Evolutionary conservation across 441 rosid genomes (phyloP), one percentile per base, ranked within the genome.

Genomic region (Gossypium laxum): DNA sequence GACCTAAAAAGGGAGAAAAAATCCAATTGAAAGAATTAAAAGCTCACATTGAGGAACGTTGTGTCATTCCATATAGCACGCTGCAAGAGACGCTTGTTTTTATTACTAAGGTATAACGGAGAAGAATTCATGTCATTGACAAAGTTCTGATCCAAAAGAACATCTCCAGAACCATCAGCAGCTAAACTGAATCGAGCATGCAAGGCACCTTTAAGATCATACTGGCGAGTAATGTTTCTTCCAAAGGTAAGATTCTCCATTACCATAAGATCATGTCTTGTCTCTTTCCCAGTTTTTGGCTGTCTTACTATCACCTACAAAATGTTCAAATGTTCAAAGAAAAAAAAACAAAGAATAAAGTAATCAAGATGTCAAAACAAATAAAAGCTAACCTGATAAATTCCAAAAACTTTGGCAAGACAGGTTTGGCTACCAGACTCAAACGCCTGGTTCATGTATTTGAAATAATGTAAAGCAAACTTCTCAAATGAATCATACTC

Each of bases 31-130:
- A 59, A 24, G 45, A 48, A 15, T 11, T n/a, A 28, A 30, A 70
- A 51, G 86, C 98, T 94, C 75, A 92, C 99, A 38, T 85, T 86
- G 59, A 92, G 96, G 76, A 94, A 94, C 75, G 82, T 82, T 6
- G 98, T 94, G 83, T 94, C 99, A 69, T 94, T 94, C 90, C 96
- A 94, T 43, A 94, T 92, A 41, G 97, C 97, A 38, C 99, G 87
- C 75, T 84, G 91, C 72, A 92, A 78, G 63, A 79, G 75, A 56
- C 86, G 89, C 78, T 90, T 94, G 26, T 96, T 86, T 47, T 76
- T 85, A 72, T 87, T 89, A 76, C 96, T 86, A 57, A 94, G 92
- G 24, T 90, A 92, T 12, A 94, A 82, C 0, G 99, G 99, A 41
- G 96, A 94, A 21, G 85, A 79, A 78, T 88, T 88, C 97, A 94